phyloP scores from a whole-genome alignment of 306 rosid species.

The Prinsepia uniflora region DNA sequence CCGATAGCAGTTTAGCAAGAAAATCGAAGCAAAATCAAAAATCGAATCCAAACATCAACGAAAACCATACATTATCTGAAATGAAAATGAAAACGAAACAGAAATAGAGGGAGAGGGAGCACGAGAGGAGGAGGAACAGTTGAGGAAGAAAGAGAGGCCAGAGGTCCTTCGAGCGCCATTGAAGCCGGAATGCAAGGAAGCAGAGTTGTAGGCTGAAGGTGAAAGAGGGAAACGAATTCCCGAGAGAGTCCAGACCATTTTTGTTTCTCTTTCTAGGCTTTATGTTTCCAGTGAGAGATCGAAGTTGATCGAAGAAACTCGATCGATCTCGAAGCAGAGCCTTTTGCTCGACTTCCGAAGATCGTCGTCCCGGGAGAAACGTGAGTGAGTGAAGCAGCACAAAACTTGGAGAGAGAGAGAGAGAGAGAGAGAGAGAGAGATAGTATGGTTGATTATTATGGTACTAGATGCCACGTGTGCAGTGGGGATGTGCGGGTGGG shows the following conservation, averaged over 20 bases:
- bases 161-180: slow-evolving; percentile 37
- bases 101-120: slow-evolving; percentile 27
- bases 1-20: background rate
- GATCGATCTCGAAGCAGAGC: background rate
- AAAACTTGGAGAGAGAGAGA: background rate
- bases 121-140: slow-evolving; percentile 43
- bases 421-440: background rate
- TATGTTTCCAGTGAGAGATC: background rate
- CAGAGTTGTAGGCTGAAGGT: slow-evolving; percentile 34
- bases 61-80: background rate
- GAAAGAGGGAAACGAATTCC: slow-evolving; percentile 63
- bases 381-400: background rate
- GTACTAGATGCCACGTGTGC: slow-evolving; percentile 36
- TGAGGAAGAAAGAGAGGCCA: slow-evolving; percentile 34
- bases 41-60: background rate
- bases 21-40: background rate
- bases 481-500: slow-evolving; percentile 22
- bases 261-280: background rate
- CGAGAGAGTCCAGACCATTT: slow-evolving; percentile 70
- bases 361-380: slow-evolving; percentile 11
- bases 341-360: background rate
- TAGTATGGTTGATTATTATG: background rate
- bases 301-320: background rate
- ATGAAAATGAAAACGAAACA: slow-evolving; percentile 5
- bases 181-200: slow-evolving; percentile 33